These are phyloP conservation scores for Teunomyces kruisii DNA, from an alignment of 805 yeast genomes.

Conservation along the genomic window DNA sequence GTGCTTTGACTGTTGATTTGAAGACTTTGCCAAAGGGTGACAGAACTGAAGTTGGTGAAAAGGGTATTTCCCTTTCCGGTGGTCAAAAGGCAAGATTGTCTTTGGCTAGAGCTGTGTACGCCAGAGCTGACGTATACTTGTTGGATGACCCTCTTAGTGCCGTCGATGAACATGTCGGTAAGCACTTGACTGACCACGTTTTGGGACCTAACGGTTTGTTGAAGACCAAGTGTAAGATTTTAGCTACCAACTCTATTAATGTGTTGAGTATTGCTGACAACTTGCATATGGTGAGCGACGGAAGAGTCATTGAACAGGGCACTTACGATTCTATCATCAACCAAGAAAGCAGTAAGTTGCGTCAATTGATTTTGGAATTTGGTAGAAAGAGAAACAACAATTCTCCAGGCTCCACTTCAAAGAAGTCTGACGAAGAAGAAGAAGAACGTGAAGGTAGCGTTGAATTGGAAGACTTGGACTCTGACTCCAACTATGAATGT, in stretches of 20 bases:
- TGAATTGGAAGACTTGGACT: constrained; percentile 29
- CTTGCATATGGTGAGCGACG: constrained; percentile 68
- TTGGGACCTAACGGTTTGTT: constrained; percentile 79
- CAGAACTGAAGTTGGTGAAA: constrained; percentile 91
- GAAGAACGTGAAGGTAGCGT: constrained; percentile 13
- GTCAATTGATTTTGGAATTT: constrained; percentile 58
- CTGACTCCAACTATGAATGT: constrained; percentile 30
- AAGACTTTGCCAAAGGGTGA: constrained; percentile 85
- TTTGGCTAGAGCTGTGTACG: constrained; percentile 92
- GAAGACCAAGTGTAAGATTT: constrained; percentile 67
- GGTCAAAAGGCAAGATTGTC: constrained; percentile 97
- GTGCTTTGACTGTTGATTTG: constrained; percentile 82
- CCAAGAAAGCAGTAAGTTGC: constrained; percentile 47
- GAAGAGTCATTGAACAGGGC: constrained; percentile 67
- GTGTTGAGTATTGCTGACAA: constrained; percentile 75
- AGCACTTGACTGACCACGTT: constrained; percentile 78
- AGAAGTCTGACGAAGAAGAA: constrained; percentile 11
- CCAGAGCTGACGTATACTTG: constrained; percentile 88
- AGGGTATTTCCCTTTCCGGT: constrained; percentile 94
- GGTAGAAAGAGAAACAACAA: constrained; percentile 46
- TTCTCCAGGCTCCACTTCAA: constrained; percentile 13
- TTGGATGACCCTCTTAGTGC: constrained; percentile 94
- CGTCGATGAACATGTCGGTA: constrained; percentile 96
- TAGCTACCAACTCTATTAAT: constrained; percentile 85
- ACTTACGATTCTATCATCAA: constrained; percentile 52